These are phyloP conservation scores for Pulveroboletus sp. DNA, from an alignment of 768 basidiomycete genomes.

Conservation along the genomic window DNA sequence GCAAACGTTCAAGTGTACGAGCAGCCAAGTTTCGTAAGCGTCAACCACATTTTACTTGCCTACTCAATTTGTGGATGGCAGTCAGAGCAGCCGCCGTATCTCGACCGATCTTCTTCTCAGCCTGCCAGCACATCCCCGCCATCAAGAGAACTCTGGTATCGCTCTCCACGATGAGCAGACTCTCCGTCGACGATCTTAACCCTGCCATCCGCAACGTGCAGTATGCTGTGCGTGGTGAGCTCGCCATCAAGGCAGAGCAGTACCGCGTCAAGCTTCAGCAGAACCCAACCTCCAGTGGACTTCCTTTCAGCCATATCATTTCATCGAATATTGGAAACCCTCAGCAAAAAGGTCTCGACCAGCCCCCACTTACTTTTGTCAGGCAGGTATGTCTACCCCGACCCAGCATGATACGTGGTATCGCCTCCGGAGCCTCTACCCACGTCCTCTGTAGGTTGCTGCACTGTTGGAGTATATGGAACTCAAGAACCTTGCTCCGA, in stretches of 20 bases:
- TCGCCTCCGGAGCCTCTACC: background rate
- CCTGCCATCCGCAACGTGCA: conserved; percentile 81
- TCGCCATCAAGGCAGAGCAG: conserved; percentile 89
- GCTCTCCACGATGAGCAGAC: conserved; percentile 42
- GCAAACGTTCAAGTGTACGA: too few species aligned
- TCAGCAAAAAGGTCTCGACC: conserved; percentile 91
- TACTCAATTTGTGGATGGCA: conserved; percentile 4
- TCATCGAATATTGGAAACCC: conserved; percentile 98
- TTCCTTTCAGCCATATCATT: conserved; percentile 88
- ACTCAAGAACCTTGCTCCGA: conserved; percentile 67
- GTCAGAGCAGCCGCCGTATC: conserved; percentile 1
- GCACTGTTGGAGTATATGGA: conserved; percentile 90
- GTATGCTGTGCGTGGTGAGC: conserved; percentile 96
- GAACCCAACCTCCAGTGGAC: conserved; percentile 37
- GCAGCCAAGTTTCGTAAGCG: too few species aligned
- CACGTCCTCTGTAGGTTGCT: conserved; percentile 54
- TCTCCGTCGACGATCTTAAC: conserved; percentile 74
- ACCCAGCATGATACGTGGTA: background rate
- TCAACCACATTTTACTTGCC: too few species aligned
- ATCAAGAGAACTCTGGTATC: conserved; percentile 2
- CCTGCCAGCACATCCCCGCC: background rate
- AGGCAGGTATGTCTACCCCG: conserved; percentile 63
- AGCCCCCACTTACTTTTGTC: conserved; percentile 86
- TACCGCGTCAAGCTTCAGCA: conserved; percentile 68
- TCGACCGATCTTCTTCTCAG: background rate